Evolutionary conservation across 2,329 filamentous ascomycete genomes (phyloP), one percentile per base, ranked within the genome.

Genomic region (Cercospora berteroae): DNA sequence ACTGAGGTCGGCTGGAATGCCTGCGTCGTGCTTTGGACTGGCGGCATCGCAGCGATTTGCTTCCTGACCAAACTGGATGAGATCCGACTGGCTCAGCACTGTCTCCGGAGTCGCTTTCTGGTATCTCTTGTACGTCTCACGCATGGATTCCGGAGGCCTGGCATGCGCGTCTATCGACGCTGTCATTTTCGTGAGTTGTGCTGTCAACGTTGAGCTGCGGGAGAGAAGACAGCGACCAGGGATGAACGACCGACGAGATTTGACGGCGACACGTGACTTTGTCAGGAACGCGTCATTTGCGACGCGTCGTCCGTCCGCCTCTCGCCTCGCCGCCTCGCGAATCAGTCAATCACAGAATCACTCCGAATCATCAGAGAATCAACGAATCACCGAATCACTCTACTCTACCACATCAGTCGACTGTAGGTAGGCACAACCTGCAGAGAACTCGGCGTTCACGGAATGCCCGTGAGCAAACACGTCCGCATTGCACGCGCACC

Each of bases 71-170:
- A 68, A 61, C 44, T 71, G 70, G 1, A 73, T 56, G 12, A 74
- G 63, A 29, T 64, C 70, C 3, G 61, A 16, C 9, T 69, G 39
- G 1, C 57, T 72, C 6, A 83, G 74, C n/a, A 91, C 78, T 1
- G 83, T 81, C 7, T 79, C 74, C 3, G 84, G 79, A 0, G 88
- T 85, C 42, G 87, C 83, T 70, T 86, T 89, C 25, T 90, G 88
- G 73, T 90, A 92, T 50, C 81, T 81, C 78, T 97, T 97, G 86
- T 93, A 97, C 63, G 88, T 81, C 56, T 85, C 81, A 69, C 89
- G 88, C 71, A 97, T 83, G 60, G 83, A 79, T 12, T 89, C 87
- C 3, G 93, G 91, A 1, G 93, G 92, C 73, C 89, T 88, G 78
- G 93, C 88, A 77, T 94, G 88, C 29, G 93, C 89, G 79, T 96